phyloP scores from a whole-genome alignment of 331 rosid species.

The Malus hybrid region DNA sequence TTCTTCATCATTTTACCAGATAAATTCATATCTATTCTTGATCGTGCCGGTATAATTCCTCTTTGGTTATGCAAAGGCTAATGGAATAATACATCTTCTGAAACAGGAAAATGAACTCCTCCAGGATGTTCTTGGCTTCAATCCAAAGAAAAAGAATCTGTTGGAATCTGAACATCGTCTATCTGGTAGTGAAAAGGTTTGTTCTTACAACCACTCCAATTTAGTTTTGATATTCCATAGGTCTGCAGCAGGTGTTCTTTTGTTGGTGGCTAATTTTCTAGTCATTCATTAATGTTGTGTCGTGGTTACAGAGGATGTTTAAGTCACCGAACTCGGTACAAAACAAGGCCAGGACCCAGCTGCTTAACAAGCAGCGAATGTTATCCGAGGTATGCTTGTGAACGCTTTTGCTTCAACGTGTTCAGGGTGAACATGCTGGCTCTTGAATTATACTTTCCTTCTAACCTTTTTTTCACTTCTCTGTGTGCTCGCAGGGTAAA shows the following conservation, averaged over 20 bases:
- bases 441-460: not conserved
- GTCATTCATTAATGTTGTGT: not conserved
- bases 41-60: not conserved
- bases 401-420: not conserved
- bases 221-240: not conserved
- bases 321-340: constrained; percentile 75
- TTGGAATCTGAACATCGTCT: constrained; percentile 43
- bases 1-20: not conserved
- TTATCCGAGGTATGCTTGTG: constrained; percentile 51
- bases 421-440: not conserved
- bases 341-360: constrained; percentile 87
- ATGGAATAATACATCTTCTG: not conserved
- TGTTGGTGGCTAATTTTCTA: not conserved
- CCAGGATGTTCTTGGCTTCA: constrained; percentile 72
- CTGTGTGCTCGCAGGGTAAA: constrained; percentile 45
- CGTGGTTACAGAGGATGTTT: constrained; percentile 58
- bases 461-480: not conserved
- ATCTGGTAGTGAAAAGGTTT: constrained; percentile 75
- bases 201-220: constrained; percentile 4
- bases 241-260: not conserved
- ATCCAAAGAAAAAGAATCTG: constrained; percentile 55
- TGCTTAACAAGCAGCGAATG: constrained; percentile 73
- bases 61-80: not conserved
- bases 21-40: not conserved
- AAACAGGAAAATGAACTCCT: constrained; percentile 84